Base-by-base conservation (phyloP, 2,329 filamentous ascomycete species). In the Penicillium sclerotiorum region DNA sequence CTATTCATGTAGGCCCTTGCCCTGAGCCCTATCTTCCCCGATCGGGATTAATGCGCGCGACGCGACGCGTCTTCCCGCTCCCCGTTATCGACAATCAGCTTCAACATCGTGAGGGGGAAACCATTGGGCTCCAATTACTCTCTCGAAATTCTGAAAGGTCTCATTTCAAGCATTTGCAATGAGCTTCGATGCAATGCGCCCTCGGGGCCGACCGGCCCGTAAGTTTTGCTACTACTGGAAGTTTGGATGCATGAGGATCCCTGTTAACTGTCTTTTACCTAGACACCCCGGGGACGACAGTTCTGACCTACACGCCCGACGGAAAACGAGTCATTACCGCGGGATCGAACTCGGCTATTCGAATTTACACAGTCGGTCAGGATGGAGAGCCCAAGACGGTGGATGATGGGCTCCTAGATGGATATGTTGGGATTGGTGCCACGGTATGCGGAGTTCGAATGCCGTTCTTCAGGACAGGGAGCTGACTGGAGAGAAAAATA, bases 321-420 rank as follows among this genome's bases (percentile, higher is more conserved):
- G 94, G 95, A 55, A 82, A 81, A 60, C 89, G 88, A 62, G 80
- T 99, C 50, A 84, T 97, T 58, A 97, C 94, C 9, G 92, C 91
- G 53, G 94, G 94, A 57, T 88, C 90, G 51, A 96, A 97, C 75
- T 95, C 95, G 65, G 90, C 90, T 7, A 91, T 96, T 64, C 89
- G 95, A 42, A 83, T 97, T 42, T 99, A 95, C 77, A 89, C 87
- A 59, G 94, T 92, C 12, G 90, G 90, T 52, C 94, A 88, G 32
- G 89, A 95, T 74, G 92, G 91, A 61, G 94, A 99, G 69, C 94
- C 95, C 8, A 85, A 83, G 50, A 96, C 93, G 49, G 87, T 99
- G 49, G 93, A 97, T 68, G 90, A 96, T 57, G 90, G 88, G 47
- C 88, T 43, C 5, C 12, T 88, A 53, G 93, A 96, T 60, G 87